These are phyloP conservation scores for Trichosporon coremiiforme DNA, from an alignment of 1,284 basidiomycete species.

Conservation along the genomic window DNA sequence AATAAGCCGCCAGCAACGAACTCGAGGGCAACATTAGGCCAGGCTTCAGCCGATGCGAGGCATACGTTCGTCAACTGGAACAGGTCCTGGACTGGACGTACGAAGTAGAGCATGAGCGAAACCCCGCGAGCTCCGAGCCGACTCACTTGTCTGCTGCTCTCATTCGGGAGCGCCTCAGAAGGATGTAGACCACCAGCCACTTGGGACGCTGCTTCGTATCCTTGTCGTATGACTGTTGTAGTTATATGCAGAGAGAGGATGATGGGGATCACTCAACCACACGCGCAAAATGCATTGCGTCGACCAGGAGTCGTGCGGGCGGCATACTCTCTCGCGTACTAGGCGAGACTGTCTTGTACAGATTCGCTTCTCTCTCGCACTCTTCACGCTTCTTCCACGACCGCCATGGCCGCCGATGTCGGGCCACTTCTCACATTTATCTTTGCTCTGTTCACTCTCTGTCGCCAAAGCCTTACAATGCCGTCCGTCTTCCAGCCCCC, in stretches of 20 bases:
- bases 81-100: background rate
- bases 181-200: background rate
- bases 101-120: background rate
- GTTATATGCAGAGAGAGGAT: background rate
- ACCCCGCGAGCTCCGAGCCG: too few relatives aligned
- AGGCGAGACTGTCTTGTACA: background rate
- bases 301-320: background rate
- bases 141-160: background rate
- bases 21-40: background rate
- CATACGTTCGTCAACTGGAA: background rate
- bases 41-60: background rate
- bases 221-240: background rate
- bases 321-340: background rate
- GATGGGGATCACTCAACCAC: background rate
- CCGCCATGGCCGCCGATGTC: background rate
- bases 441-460: background rate
- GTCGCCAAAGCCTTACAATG: background rate
- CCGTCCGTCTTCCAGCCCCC: background rate
- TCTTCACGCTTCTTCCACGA: background rate
- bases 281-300: background rate
- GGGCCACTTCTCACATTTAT: background rate
- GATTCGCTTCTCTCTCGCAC: background rate
- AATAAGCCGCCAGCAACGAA: background rate
- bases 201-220: background rate
- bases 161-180: background rate